Percentiles rank a stretch among this genome's conserved stretches.
These are phyloP conservation scores for Spirogloea muscicola DNA, from an alignment of 139 green algal species.

Conservation along the genomic window DNA sequence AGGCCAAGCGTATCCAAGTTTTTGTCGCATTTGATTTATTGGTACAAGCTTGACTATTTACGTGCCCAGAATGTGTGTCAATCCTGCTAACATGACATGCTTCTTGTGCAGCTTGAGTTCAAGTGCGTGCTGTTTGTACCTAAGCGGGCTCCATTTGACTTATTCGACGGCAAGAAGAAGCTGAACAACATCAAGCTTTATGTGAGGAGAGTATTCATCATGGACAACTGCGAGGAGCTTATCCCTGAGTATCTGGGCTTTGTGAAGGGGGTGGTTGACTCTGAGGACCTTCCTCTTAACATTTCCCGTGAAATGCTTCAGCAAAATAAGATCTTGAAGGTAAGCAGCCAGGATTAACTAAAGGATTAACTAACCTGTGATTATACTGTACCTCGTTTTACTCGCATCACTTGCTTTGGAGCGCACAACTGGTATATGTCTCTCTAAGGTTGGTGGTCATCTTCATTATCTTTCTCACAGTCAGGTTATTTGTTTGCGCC, in stretches of 20 bases:
- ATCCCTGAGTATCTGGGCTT: conserved; percentile 95
- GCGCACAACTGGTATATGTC: background rate
- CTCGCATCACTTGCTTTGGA: background rate
- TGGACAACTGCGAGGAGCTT: conserved; percentile 99
- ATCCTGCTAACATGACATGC: too few relatives aligned
- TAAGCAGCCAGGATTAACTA: too few relatives aligned
- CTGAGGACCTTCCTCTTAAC: conserved; percentile 98
- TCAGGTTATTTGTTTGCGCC: background rate
- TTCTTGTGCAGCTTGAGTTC: conserved; percentile 91
- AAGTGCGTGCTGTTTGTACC: conserved; percentile 91
- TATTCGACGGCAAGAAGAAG: conserved; percentile 96
- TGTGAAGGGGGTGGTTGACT: conserved; percentile 97
- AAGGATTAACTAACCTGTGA: too few relatives aligned
- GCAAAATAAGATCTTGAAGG: conserved; percentile 99
- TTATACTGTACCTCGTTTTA: conserved; percentile 2
- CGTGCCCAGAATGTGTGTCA: too few relatives aligned
- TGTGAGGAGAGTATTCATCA: conserved; percentile 99
- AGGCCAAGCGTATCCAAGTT: too few relatives aligned
- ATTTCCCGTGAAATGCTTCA: conserved; percentile 99
- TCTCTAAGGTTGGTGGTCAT: too few relatives aligned
- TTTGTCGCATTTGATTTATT: too few relatives aligned
- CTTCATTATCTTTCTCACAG: too few relatives aligned
- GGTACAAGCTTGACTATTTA: too few relatives aligned
- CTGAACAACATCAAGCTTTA: conserved; percentile 99
- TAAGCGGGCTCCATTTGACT: conserved; percentile 95